Percentiles rank a stretch among this genome's conserved stretches.
These are phyloP conservation scores for Cadophora malorum DNA, from an alignment of 2,329 filamentous ascomycete species.

Conservation along the genomic window DNA sequence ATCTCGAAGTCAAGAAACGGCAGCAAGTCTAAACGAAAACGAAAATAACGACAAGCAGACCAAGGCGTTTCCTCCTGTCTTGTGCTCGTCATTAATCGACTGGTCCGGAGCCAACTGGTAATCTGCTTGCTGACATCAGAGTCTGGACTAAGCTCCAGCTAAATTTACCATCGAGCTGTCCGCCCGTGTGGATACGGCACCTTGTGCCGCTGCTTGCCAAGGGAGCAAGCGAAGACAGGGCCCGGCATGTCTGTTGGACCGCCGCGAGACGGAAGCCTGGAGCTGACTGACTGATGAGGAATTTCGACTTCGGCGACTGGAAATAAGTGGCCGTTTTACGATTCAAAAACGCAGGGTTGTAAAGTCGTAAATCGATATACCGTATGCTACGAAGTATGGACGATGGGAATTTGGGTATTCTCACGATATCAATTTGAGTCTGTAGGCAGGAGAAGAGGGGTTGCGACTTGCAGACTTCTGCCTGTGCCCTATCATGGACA, in stretches of 20 bases:
- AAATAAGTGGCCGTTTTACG: not conserved
- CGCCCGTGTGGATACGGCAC: not conserved
- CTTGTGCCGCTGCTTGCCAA: constrained; percentile 3
- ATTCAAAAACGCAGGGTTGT: not conserved
- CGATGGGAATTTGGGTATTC: not conserved
- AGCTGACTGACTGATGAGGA: not conserved
- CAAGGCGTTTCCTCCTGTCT: constrained; percentile 1
- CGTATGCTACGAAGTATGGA: constrained; percentile 5
- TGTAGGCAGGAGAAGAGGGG: constrained; percentile 1
- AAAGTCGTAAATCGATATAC: not conserved
- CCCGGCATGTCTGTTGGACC: constrained; percentile 10
- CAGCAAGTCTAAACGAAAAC: not conserved
- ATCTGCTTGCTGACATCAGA: constrained; percentile 20
- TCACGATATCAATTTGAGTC: constrained; percentile 5
- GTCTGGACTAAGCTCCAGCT: not conserved
- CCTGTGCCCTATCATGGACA: not conserved
- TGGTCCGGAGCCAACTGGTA: constrained; percentile 8
- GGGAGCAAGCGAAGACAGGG: not conserved
- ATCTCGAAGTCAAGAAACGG: not conserved
- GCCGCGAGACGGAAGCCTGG: not conserved
- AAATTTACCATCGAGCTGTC: not conserved
- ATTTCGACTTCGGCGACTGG: not conserved
- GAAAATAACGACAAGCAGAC: constrained; percentile 1
- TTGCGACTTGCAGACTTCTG: not conserved
- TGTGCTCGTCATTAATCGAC: constrained; percentile 4